Evolutionary conservation across 176 grass and related monocot genomes (phyloP).

Genomic region (Avena sativa): DNA sequence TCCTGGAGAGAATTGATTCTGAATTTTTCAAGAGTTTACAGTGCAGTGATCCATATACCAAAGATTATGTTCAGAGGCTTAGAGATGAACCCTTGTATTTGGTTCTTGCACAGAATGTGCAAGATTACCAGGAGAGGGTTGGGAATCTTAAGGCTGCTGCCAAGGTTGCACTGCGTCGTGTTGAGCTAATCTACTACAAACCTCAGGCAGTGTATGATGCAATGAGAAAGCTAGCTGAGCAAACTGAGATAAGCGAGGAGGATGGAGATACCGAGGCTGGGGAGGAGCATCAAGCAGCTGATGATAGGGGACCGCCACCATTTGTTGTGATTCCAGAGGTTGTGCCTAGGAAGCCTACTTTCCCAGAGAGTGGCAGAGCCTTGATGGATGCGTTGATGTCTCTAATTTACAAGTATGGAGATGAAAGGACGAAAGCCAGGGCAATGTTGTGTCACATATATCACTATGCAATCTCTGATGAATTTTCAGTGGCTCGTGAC

Average conservation of each 20-base stretch:
- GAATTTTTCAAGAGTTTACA: constrained; percentile 94
- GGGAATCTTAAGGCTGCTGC: constrained; percentile 79
- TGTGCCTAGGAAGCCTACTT: constrained; percentile 84
- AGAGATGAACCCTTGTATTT: constrained; percentile 90
- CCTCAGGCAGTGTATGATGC: constrained; percentile 98
- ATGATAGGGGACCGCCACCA: constrained; percentile 57
- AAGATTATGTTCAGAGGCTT: constrained; percentile 94
- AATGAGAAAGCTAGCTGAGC: constrained; percentile 83
- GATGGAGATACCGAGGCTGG: constrained; percentile 61
- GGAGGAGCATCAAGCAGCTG: constrained; percentile 52
- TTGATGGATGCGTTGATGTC: constrained; percentile 89
- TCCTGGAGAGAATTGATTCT: constrained; percentile 86
- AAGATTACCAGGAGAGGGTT: constrained; percentile 80
- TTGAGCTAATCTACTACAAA: constrained; percentile 94
- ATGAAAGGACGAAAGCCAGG: constrained; percentile 95
- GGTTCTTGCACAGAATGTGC: constrained; percentile 92
- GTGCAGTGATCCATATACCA: constrained; percentile 83
- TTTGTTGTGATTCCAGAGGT: constrained; percentile 84
- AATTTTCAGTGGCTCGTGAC: constrained; percentile 84
- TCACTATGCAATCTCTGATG: constrained; percentile 91
- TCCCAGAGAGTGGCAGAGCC: constrained; percentile 77
- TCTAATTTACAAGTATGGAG: constrained; percentile 87
- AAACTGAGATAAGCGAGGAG: constrained; percentile 41
- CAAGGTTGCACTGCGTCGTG: constrained; percentile 78
- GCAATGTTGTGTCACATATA: constrained; percentile 99